phyloP scores from a whole-genome alignment of 306 rosid genomes.

The Alnus rubra region DNA sequence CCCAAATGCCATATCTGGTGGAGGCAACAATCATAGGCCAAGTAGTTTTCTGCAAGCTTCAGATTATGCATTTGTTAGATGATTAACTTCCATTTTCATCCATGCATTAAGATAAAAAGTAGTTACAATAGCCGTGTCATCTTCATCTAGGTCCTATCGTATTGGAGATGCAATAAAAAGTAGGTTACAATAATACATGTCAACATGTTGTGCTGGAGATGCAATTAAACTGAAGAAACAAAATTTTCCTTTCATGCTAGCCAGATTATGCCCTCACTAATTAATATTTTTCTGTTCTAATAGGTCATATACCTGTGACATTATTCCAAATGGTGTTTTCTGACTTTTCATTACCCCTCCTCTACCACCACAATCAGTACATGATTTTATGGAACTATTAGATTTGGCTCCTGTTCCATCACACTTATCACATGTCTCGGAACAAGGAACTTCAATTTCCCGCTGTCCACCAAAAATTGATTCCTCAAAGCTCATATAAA shows the following conservation, averaged over 20 bases:
- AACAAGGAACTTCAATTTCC: conserved; percentile 71
- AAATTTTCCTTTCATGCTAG: too few relatives aligned
- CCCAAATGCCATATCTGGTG: not conserved
- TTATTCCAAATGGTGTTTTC: conserved; percentile 86
- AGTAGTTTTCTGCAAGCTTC: not conserved
- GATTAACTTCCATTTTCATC: not conserved
- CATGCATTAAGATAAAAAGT: too few relatives aligned
- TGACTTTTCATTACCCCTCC: conserved; percentile 80
- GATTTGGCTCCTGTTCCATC: conserved; percentile 92
- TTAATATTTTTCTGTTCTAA: not conserved
- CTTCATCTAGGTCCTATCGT: too few relatives aligned
- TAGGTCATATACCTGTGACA: conserved; percentile 65
- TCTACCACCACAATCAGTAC: conserved; percentile 80
- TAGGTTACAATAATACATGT: too few relatives aligned
- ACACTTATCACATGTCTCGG: conserved; percentile 65
- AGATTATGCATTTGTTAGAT: not conserved
- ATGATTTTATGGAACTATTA: conserved; percentile 55
- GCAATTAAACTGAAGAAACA: too few relatives aligned
- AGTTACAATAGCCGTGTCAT: too few relatives aligned
- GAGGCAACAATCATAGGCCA: not conserved
- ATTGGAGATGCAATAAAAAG: too few relatives aligned
- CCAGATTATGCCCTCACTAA: not conserved
- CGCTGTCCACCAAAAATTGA: conserved; percentile 75
- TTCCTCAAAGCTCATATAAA: conserved; percentile 83
- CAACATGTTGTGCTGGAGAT: too few relatives aligned